Evolutionary conservation across 345 rosid genomes (phyloP).

Genomic region (Streptanthus diversifolius): DNA sequence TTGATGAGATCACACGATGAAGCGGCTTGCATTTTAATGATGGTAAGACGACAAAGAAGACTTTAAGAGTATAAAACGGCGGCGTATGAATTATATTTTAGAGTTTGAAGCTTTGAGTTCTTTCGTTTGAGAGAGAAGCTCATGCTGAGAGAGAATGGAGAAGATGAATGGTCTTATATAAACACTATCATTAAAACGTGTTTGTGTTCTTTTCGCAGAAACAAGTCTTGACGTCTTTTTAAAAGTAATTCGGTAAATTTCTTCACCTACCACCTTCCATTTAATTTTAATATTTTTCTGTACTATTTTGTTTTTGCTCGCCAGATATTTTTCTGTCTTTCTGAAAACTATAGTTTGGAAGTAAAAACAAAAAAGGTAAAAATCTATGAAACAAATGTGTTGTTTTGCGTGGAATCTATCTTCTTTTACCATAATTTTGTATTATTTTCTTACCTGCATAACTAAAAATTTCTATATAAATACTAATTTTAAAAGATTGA

Average conservation of each 20-base stretch:
- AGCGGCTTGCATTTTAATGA: slow-evolving; percentile 19
- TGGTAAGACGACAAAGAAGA: slow-evolving; percentile 12
- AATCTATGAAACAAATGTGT: too few relatives aligned
- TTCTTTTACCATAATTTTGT: too few relatives aligned
- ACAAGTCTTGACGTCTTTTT: neutral
- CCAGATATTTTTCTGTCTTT: neutral
- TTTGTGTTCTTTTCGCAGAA: neutral
- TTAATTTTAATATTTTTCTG: neutral
- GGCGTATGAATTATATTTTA: neutral
- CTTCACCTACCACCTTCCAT: slow-evolving; percentile 29
- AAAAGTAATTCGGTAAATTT: slow-evolving; percentile 16
- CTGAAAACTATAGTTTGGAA: neutral
- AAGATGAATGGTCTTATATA: slow-evolving; percentile 15
- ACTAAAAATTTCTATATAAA: too few relatives aligned
- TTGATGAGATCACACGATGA: slow-evolving; percentile 28
- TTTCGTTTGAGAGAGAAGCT: slow-evolving; percentile 25
- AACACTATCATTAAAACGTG: neutral
- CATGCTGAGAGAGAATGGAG: slow-evolving; percentile 16
- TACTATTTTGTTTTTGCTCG: neutral
- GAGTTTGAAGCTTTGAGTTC: slow-evolving; percentile 25
- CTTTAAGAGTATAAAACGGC: slow-evolving; percentile 23
- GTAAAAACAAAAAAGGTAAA: too few relatives aligned
- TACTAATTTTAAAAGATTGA: too few relatives aligned
- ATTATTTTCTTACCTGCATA: too few relatives aligned
- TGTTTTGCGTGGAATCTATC: too few relatives aligned